Evolutionary conservation across 2,329 filamentous ascomycete genomes (phyloP), one percentile per base, ranked within the genome.

Genomic region (Aureobasidium sp.): DNA sequence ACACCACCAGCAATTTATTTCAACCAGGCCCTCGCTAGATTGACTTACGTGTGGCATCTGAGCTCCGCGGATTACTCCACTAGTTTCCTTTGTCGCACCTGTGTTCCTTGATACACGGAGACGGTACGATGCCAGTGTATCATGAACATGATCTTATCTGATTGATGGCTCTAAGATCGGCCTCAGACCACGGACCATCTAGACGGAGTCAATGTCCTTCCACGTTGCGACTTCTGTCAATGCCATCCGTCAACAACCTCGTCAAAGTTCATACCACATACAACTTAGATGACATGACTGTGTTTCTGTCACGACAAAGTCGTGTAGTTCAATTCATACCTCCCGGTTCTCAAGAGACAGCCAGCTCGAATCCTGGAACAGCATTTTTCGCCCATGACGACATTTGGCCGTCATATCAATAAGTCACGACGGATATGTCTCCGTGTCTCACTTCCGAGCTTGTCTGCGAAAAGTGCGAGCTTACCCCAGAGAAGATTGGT

Each of bases 401-500:
- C 41, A 58, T 12, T 32, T 6, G n/a, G 5, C 55, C 42, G 42
- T 58, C 55, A 58, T 58, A 23, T 15, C 32, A 48, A 48, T 48
- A 39, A 37, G 32, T 37, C 34, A 13, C 34, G 15, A 48, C 55
- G 55, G 55, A 37, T 39, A 26, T 20, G 15, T 48, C 42, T 58
- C 55, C 55, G 55, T 58, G 53, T 57, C 53, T 57, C 53, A 57
- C 53, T 17, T 57, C 53, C 41, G 41, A 44, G 41, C 20, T 44
- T 37, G 51, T 23, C 51, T 37, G 36, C 23, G 36, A 20, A 42
- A 15, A 52, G 34, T n/a, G 51, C 23, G 17, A 41, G 37, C 52
- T 46, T 56, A 37, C 42, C 55, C 55, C 55, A 37, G 34, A 37
- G 50, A 52, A 34, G 47, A 39, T 32, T 42, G 36, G 23, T 39